These are phyloP conservation scores for Hypoxylon sp. DNA, from an alignment of 2,329 filamentous ascomycete species.

Conservation along the genomic window DNA sequence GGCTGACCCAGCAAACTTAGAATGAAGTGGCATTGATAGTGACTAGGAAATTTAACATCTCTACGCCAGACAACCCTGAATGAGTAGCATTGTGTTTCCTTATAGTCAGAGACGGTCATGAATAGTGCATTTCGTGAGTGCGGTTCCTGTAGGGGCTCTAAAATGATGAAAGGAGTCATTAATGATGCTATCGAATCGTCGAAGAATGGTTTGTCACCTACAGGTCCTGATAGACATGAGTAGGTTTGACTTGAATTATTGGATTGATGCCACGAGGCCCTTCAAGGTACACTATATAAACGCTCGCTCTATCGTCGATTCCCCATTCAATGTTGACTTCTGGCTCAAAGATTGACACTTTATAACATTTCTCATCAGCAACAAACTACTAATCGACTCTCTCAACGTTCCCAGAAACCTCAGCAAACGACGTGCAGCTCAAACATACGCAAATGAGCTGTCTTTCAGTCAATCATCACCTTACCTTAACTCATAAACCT, in stretches of 20 bases:
- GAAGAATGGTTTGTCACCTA: neutral
- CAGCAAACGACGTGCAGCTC: neutral
- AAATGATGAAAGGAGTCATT: neutral
- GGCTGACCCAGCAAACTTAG: neutral
- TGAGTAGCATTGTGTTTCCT: too few species aligned
- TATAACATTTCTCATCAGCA: neutral
- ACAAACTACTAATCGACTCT: neutral
- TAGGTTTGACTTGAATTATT: neutral
- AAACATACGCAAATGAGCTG: neutral
- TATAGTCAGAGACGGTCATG: too few species aligned
- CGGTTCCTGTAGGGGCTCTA: neutral
- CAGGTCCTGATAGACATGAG: neutral
- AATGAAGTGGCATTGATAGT: too few species aligned
- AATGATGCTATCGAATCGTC: neutral
- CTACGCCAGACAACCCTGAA: too few species aligned
- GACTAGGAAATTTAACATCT: too few species aligned
- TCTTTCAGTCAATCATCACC: neutral
- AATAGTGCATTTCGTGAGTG: neutral
- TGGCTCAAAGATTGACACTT: neutral
- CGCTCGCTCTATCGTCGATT: neutral
- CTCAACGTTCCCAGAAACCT: neutral
- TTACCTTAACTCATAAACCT: neutral
- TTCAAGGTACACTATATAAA: neutral
- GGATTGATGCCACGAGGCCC: neutral
- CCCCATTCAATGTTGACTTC: neutral